These are phyloP conservation scores for Geranium brycei DNA, from an alignment of 345 rosid species.

Conservation along the genomic window DNA sequence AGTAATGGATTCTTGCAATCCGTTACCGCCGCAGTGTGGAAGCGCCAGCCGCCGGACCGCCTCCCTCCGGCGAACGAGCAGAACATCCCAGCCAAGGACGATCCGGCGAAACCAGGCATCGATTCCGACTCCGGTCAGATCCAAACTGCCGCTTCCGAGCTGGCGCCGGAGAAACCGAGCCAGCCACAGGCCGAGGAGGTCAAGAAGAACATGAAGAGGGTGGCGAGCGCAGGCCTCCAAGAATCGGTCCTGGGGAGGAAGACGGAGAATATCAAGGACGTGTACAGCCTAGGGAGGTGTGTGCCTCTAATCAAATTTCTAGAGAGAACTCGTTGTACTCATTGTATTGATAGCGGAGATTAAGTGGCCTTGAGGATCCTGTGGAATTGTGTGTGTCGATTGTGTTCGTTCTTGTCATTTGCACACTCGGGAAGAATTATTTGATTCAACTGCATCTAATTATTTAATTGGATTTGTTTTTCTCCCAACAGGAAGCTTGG, in stretches of 20 bases:
- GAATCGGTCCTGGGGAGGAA: conserved; percentile 65
- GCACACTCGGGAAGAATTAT: too few species aligned
- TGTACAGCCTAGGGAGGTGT: conserved; percentile 50
- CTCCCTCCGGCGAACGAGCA: not conserved
- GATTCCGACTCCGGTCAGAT: too few species aligned
- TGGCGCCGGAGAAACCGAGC: not conserved
- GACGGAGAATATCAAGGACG: conserved; percentile 62
- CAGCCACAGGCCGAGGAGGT: too few species aligned
- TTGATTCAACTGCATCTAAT: too few species aligned
- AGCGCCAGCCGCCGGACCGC: not conserved
- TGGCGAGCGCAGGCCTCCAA: conserved; percentile 47
- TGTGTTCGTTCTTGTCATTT: too few species aligned
- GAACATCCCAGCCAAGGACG: not conserved
- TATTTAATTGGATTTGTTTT: too few species aligned
- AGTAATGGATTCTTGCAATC: not conserved
- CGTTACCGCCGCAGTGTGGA: not conserved
- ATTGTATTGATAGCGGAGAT: too few species aligned
- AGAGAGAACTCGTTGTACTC: too few species aligned
- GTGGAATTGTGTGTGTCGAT: too few species aligned
- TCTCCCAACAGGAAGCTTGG: conserved; percentile 35
- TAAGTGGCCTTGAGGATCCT: too few species aligned
- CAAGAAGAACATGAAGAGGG: conserved; percentile 27
- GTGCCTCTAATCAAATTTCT: too few species aligned
- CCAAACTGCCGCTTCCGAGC: too few species aligned
- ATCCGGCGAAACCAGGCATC: not conserved